Evolutionary conservation across 345 rosid species (phyloP).

Genomic region (Gossypium arboreum): DNA sequence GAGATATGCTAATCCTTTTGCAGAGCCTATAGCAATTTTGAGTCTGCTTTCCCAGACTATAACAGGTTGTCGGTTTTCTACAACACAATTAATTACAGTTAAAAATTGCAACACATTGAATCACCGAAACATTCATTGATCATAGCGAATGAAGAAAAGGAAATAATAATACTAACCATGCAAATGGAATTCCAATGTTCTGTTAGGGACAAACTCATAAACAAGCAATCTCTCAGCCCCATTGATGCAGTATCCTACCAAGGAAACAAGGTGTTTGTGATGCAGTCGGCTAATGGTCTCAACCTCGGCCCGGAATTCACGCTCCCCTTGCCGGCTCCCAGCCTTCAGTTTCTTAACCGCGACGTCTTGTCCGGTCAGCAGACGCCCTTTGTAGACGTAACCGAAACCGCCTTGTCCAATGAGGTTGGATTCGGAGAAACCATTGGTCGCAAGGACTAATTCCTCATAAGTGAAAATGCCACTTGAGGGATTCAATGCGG

Average conservation of each 20-base stretch:
- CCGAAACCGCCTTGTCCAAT: slow-evolving; percentile 50
- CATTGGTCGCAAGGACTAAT: slow-evolving; percentile 29
- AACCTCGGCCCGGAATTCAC: slow-evolving; percentile 25
- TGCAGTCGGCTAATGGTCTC: background rate
- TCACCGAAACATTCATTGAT: too few relatives aligned
- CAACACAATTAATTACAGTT: background rate
- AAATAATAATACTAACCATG: slow-evolving; percentile 28
- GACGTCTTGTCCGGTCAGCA: slow-evolving; percentile 26
- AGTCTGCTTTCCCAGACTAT: slow-evolving; percentile 44
- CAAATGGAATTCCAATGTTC: slow-evolving; percentile 38
- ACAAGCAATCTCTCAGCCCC: slow-evolving; percentile 2
- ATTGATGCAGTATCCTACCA: background rate
- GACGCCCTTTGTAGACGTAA: slow-evolving; percentile 39
- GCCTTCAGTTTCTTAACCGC: slow-evolving; percentile 43
- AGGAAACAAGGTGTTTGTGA: slow-evolving; percentile 1
- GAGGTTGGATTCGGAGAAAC: slow-evolving; percentile 37
- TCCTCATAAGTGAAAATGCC: slow-evolving; percentile 34
- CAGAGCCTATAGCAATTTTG: slow-evolving; percentile 52
- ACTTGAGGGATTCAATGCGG: background rate
- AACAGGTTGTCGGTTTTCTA: slow-evolving; percentile 31
- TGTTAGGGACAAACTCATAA: slow-evolving; percentile 38
- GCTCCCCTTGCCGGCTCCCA: slow-evolving; percentile 36
- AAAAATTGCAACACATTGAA: background rate
- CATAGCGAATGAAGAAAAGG: background rate
- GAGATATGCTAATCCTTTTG: slow-evolving; percentile 59